Percentiles rank a stretch among this genome's conserved stretches.
These are phyloP conservation scores for Paracamarosporium sp. DNA, from an alignment of 2,329 filamentous ascomycete species.

Conservation along the genomic window DNA sequence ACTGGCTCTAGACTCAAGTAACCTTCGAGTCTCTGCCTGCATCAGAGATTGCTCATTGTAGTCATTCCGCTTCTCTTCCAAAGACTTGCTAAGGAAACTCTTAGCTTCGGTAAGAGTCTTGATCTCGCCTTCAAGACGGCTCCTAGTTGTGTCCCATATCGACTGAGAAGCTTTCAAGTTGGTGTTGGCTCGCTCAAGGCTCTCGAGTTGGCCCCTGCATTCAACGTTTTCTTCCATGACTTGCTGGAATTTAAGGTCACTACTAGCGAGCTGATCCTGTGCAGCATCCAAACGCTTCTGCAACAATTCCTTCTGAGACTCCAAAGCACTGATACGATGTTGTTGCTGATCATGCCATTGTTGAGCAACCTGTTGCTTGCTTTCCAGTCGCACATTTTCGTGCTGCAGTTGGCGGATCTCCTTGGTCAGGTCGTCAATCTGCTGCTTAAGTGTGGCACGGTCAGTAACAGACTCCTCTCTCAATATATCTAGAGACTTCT, in stretches of 20 bases:
- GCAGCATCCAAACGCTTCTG: conserved; percentile 80
- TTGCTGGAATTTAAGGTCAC: conserved; percentile 89
- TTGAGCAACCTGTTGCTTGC: conserved; percentile 79
- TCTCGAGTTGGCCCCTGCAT: conserved; percentile 79
- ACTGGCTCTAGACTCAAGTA: conserved; percentile 80
- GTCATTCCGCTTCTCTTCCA: conserved; percentile 84
- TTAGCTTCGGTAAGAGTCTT: conserved; percentile 85
- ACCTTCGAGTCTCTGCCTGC: conserved; percentile 81
- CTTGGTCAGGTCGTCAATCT: conserved; percentile 79
- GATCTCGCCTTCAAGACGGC: conserved; percentile 86
- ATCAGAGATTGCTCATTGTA: conserved; percentile 89
- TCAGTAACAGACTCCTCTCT: conserved; percentile 85
- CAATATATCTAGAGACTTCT: conserved; percentile 88
- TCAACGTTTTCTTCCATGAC: conserved; percentile 93
- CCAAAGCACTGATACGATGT: conserved; percentile 82
- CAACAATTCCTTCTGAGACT: conserved; percentile 83
- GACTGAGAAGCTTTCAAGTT: conserved; percentile 96
- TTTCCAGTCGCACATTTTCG: conserved; percentile 79
- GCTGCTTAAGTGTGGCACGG: conserved; percentile 80
- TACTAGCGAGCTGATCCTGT: conserved; percentile 84
- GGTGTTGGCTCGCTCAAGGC: conserved; percentile 85
- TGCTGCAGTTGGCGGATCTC: conserved; percentile 85
- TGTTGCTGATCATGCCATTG: conserved; percentile 91
- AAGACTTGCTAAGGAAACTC: conserved; percentile 79
- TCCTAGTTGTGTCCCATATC: conserved; percentile 92